These are phyloP conservation scores for Hyaloscypha hepaticicola DNA, from an alignment of 495 filamentous ascomycete genomes.

Conservation along the genomic window DNA sequence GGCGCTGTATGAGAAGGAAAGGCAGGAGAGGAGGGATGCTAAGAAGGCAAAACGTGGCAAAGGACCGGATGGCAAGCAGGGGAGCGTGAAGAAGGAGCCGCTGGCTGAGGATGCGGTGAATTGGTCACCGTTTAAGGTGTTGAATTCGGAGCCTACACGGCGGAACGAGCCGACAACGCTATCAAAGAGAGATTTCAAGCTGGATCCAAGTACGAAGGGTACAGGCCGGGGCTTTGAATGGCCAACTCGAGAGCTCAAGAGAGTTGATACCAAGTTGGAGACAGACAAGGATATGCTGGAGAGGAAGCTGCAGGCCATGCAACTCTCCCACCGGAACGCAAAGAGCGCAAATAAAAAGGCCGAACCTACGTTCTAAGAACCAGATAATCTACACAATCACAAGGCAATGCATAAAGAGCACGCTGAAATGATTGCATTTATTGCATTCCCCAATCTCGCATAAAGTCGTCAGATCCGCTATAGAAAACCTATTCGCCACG, in stretches of 20 bases:
- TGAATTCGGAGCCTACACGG: too few relatives aligned
- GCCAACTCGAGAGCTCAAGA: background rate
- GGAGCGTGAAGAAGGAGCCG: background rate
- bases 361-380: background rate
- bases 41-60: slow-evolving; percentile 4
- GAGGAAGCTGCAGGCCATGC: background rate
- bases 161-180: too few relatives aligned
- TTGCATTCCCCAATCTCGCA: slow-evolving; percentile 12
- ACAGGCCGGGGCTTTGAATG: background rate
- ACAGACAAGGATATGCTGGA: background rate
- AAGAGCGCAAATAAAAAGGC: background rate
- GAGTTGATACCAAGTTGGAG: background rate
- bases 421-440: slow-evolving; percentile 1
- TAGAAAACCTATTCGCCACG: slow-evolving; percentile 29
- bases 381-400: background rate
- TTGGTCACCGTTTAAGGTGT: too few relatives aligned
- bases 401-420: slow-evolving; percentile 7
- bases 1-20: slow-evolving; percentile 23
- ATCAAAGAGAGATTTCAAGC: background rate
- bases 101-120: background rate
- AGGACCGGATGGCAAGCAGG: background rate
- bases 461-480: slow-evolving; percentile 23
- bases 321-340: background rate
- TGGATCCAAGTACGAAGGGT: background rate
- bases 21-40: slow-evolving; percentile 16